Base-by-base conservation (phyloP, 2,329 filamentous ascomycete genomes). In the Penicillium capsulatum region DNA sequence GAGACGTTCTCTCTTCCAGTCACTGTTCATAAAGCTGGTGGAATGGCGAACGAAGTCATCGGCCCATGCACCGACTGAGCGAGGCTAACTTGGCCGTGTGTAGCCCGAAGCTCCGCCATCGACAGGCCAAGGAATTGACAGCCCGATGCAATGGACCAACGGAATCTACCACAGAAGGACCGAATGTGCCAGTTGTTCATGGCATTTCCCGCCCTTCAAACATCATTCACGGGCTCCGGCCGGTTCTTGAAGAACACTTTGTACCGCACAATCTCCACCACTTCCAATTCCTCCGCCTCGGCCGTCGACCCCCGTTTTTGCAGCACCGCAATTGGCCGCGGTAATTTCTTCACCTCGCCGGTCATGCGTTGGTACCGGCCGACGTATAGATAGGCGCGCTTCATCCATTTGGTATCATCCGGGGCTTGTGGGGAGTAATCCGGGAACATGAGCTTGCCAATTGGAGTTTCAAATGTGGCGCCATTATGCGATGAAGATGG, bases 271-370 rank as follows among this genome's bases (percentile, higher is more conserved):
- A 97, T 80, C 65, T 96, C 91, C 36, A 89, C 80, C 49, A 97
- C 77, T 68, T 96, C 89, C 36, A 96, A 61, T 33, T 62, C 60
- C 53, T 64, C 70, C 34, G 47, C 55, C 6, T 50, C 51, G 14
- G 56, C 41, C 16, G 36, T 36, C 71, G 57, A 33, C n/a, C 42
- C 53, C 31, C 73, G 74, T 55, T 77, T 79, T 47, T 81, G 76
- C 16, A 97, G 73, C n/a, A 97, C 72, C 3, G 84, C 92, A 51
- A 96, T 61, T 2, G 90, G 82, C 57, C 79, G 85, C 4, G 77
- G 76, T 34, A 97, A 68, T 66, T 89, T 94, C 73, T 89, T 94
- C 34, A 94, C 81, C 64, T 97, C 89, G 3, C 92, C 92, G 1
- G 81, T 86, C 59, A 97, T 76, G 44, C 90, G 77, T 68, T 97